Conservation (phyloP, 768 basidiomycete species). For the Boletus sp. region DNA sequence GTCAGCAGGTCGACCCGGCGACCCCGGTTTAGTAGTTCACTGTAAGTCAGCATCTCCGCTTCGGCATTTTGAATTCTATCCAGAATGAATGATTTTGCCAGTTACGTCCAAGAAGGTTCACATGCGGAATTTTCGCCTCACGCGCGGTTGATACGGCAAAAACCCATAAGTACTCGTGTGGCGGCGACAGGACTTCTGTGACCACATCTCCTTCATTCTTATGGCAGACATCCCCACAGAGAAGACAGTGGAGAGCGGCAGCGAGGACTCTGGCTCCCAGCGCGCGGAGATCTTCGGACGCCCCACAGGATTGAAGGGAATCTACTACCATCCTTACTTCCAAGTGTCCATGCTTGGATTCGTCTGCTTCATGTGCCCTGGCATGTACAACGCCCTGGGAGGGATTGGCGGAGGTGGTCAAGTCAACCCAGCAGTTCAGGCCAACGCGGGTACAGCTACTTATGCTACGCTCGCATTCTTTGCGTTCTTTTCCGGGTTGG, state of each 20-base stretch:
- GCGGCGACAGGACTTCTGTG: not conserved
- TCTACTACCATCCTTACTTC: slow-evolving; percentile 55
- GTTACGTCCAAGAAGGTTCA: slow-evolving; percentile 12
- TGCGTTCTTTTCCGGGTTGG: slow-evolving; percentile 73
- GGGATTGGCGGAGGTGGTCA: slow-evolving; percentile 82
- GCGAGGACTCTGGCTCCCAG: slow-evolving; percentile 30
- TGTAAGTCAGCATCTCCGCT: not conserved
- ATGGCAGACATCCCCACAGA: slow-evolving; percentile 19
- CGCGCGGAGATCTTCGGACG: slow-evolving; percentile 40
- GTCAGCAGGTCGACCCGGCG: too few relatives aligned
- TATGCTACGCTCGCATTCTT: slow-evolving; percentile 62
- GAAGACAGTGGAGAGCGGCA: slow-evolving; percentile 25
- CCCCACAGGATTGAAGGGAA: slow-evolving; percentile 49
- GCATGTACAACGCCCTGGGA: slow-evolving; percentile 77
- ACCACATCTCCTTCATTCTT: not conserved
- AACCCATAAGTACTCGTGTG: slow-evolving; percentile 14
- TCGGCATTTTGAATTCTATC: not conserved
- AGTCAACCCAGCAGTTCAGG: slow-evolving; percentile 59
- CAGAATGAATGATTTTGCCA: not conserved
- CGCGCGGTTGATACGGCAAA: not conserved
- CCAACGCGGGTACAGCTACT: slow-evolving; percentile 72
- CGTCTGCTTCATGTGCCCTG: slow-evolving; percentile 58
- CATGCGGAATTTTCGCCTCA: not conserved
- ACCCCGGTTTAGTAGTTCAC: too few relatives aligned
- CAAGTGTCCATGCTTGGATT: slow-evolving; percentile 61